These are phyloP conservation scores for Trichoderma virens DNA, from an alignment of 495 filamentous ascomycete genomes.

Conservation along the genomic window DNA sequence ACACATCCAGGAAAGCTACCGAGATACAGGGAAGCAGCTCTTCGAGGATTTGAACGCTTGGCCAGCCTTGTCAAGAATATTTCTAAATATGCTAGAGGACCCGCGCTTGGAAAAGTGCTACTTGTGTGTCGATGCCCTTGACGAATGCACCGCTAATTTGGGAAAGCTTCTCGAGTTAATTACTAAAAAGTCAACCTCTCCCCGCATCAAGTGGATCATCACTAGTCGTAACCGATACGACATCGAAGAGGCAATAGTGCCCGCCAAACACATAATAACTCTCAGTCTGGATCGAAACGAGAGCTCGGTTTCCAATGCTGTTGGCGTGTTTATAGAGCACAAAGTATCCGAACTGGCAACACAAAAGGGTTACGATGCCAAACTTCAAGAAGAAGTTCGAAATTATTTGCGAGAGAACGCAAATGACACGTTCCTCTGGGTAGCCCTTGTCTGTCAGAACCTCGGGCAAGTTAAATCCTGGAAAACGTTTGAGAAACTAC, in stretches of 20 bases:
- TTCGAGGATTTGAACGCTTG: conserved; percentile 28
- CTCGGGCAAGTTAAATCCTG: conserved; percentile 3
- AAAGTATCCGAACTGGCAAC: not conserved
- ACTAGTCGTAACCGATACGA: not conserved
- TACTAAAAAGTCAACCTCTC: not conserved
- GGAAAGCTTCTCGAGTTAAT: not conserved
- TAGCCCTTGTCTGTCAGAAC: conserved; percentile 22
- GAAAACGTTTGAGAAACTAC: not conserved
- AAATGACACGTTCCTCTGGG: conserved; percentile 21
- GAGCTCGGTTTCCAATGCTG: not conserved
- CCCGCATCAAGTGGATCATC: not conserved
- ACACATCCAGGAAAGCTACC: conserved; percentile 25
- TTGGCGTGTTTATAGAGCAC: not conserved
- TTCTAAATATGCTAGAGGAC: conserved; percentile 26
- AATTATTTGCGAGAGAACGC: conserved; percentile 16
- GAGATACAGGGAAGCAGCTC: conserved; percentile 17
- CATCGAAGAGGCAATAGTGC: not conserved
- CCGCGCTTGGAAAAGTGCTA: conserved; percentile 11
- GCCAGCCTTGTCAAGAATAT: conserved; percentile 23
- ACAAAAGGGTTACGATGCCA: not conserved
- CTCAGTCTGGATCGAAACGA: not conserved
- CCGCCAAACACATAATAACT: not conserved
- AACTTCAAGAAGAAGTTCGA: not conserved
- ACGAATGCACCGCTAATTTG: not conserved
- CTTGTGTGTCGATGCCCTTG: conserved; percentile 28